Percentiles rank a stretch among this genome's conserved stretches.
Evolutionary conservation across 164 flowering plant genomes (phyloP).

Genomic region (Hamamelis virginiana): DNA sequence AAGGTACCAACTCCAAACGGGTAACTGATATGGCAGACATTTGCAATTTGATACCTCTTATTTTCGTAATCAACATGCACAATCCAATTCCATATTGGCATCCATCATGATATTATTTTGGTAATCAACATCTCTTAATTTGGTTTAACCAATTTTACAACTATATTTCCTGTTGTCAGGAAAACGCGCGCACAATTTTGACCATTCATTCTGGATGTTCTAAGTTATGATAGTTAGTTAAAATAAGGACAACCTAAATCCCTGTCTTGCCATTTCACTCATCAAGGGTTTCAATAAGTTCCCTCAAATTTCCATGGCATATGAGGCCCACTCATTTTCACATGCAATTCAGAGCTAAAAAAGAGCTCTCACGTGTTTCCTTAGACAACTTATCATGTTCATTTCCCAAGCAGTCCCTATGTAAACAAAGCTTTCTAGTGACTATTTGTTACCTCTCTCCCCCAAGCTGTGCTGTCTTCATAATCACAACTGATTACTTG

Average conservation of each 20-base stretch:
- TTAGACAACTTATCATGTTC: too few species aligned
- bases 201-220: neutral
- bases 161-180: neutral
- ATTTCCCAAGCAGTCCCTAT: neutral
- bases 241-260: too few species aligned
- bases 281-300: too few species aligned
- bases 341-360: neutral
- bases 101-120: neutral
- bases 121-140: neutral
- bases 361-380: too few species aligned
- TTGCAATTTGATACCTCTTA: neutral
- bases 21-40: neutral
- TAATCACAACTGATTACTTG: slow-evolving; percentile 38
- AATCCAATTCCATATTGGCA: neutral
- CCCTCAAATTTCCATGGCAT: too few species aligned
- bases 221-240: too few species aligned
- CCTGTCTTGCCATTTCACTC: too few species aligned
- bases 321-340: neutral
- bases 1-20: neutral
- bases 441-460: slow-evolving; percentile 36
- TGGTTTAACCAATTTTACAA: neutral
- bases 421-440: neutral
- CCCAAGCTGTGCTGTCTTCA: slow-evolving; percentile 41
- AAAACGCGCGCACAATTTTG: neutral
- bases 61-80: neutral